A percentile compares a stretch with the other conserved stretches of the same genome.
phyloP scores from a whole-genome alignment of 176 grass and related monocot genomes.

The Musa beccarii region DNA sequence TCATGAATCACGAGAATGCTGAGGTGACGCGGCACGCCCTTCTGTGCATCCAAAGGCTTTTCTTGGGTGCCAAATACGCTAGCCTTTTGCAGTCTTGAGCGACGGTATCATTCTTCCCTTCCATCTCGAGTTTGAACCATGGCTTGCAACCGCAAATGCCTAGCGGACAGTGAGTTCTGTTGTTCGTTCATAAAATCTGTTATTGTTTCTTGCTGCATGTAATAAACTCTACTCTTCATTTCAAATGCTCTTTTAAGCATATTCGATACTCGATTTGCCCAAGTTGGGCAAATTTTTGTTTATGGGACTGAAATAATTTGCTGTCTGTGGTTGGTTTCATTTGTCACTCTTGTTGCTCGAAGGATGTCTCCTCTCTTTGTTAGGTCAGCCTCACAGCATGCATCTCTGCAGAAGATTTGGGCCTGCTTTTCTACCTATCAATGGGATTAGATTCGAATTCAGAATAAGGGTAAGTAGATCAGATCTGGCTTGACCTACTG shows the following conservation, averaged over 20 bases:
- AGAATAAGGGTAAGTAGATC: too few relatives aligned
- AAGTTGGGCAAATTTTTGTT: too few relatives aligned
- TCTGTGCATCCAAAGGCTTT: conserved; percentile 88
- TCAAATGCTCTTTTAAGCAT: neutral
- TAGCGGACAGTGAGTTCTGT: conserved; percentile 7
- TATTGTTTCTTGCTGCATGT: conserved; percentile 34
- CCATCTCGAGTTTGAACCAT: conserved; percentile 20
- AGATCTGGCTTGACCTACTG: too few relatives aligned
- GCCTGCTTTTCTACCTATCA: too few relatives aligned
- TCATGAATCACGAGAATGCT: conserved; percentile 72
- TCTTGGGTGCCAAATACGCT: conserved; percentile 83
- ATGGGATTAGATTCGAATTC: too few relatives aligned
- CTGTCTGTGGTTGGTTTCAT: too few relatives aligned
- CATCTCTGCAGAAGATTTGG: too few relatives aligned
- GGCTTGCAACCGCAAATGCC: conserved; percentile 25
- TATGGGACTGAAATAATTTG: too few relatives aligned
- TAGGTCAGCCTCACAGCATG: too few relatives aligned
- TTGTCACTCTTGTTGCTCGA: too few relatives aligned
- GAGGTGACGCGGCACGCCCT: conserved; percentile 88
- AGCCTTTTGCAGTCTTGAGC: conserved; percentile 67
- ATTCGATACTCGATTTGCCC: too few relatives aligned
- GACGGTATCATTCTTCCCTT: conserved; percentile 25
- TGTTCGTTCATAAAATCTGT: conserved; percentile 34
- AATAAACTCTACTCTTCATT: conserved; percentile 37
- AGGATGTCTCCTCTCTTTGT: too few relatives aligned